A percentile compares a stretch with the other conserved stretches of the same genome.
These are phyloP conservation scores for Solanum gracilifrons DNA, from an alignment of 257 asterid species.

Conservation along the genomic window DNA sequence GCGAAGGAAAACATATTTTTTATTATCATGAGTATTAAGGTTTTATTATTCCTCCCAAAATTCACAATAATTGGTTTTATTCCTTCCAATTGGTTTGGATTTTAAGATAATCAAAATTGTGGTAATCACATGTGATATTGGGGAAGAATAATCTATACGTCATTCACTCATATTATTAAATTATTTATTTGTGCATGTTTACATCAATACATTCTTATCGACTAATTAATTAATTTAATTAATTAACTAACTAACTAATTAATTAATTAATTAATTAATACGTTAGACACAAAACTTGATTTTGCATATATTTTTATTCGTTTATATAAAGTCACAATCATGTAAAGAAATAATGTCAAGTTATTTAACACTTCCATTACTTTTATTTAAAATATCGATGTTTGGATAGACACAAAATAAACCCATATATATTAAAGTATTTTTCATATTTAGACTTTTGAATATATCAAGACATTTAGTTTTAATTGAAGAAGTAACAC, in stretches of 20 bases:
- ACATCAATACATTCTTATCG: neutral
- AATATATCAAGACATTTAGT: neutral
- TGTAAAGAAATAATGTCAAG: neutral
- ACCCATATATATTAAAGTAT: neutral
- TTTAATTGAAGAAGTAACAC: neutral
- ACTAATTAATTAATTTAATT: neutral
- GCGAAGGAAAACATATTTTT: neutral
- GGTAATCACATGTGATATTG: neutral
- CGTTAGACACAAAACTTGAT: neutral
- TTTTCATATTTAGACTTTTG: neutral
- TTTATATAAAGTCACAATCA: neutral
- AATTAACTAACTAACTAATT: neutral
- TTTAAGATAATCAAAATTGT: neutral
- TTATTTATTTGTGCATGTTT: neutral
- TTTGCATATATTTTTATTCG: neutral
- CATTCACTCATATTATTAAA: neutral
- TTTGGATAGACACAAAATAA: neutral
- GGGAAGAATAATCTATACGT: neutral
- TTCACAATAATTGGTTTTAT: neutral
- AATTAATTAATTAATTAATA: neutral
- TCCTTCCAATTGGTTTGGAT: neutral
- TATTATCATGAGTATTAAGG: neutral
- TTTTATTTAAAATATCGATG: neutral
- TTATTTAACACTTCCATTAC: neutral
- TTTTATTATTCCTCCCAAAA: conserved; percentile 4